phyloP scores from a whole-genome alignment of 106 monocot species.

The Dendrobium huoshanense region DNA sequence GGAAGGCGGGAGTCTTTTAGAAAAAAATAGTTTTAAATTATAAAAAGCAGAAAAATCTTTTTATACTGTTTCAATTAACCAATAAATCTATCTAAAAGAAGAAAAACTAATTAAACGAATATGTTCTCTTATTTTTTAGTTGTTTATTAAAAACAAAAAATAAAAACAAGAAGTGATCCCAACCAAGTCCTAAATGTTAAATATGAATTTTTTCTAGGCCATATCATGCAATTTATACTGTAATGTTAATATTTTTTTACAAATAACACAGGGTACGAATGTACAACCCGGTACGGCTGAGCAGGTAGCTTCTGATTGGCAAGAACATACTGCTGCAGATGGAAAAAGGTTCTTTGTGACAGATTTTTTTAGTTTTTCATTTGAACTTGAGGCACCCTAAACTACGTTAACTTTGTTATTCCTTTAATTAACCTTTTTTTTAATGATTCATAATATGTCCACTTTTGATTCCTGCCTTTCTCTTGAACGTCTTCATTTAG shows the following conservation, averaged over 20 bases:
- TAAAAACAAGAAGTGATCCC: too few species aligned
- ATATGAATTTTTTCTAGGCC: neutral
- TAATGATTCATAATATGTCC: neutral
- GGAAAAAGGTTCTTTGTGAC: constrained; percentile 66
- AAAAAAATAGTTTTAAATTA: too few species aligned
- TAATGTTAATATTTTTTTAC: neutral
- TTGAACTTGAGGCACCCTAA: neutral
- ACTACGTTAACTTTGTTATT: neutral
- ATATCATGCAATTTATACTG: neutral
- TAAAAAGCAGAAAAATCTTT: too few species aligned
- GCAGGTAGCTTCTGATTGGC: constrained; percentile 69
- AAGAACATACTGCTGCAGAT: constrained; percentile 84
- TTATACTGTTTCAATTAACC: too few species aligned
- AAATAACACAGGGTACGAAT: constrained; percentile 15
- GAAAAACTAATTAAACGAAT: too few species aligned
- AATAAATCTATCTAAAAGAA: too few species aligned
- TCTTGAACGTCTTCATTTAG: neutral
- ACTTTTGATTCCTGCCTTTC: neutral
- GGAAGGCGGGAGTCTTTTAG: too few species aligned
- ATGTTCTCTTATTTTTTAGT: too few species aligned
- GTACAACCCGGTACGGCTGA: constrained; percentile 36
- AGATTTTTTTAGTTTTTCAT: neutral
- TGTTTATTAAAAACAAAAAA: too few species aligned
- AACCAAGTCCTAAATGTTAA: neutral
- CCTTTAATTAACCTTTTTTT: neutral